A percentile compares a stretch with the other conserved stretches of the same genome.
Evolutionary conservation across 169 alveolate genomes (phyloP).

Genomic region (Ichthyophthirius multifiliis): DNA sequence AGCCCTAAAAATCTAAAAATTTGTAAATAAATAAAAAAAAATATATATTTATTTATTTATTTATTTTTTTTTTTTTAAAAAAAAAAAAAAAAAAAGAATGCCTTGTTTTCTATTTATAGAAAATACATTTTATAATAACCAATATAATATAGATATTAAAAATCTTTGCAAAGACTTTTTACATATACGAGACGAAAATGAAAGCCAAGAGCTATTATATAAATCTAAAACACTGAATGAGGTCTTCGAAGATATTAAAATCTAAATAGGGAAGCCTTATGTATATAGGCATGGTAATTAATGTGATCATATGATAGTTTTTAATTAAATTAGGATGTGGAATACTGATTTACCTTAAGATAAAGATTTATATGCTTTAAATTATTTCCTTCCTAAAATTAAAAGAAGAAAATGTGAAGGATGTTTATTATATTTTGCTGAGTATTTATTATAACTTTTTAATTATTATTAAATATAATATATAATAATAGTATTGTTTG

Average conservation of each 20-base stretch:
- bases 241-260: neutral
- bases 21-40: no score
- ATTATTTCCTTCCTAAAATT: neutral
- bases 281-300: neutral
- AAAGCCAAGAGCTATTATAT: neutral
- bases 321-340: neutral
- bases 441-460: neutral
- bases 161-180: neutral
- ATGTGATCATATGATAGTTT: neutral
- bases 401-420: conserved; percentile 13
- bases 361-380: neutral
- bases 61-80: neutral
- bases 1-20: neutral
- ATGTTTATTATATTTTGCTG: neutral
- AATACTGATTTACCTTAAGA: neutral
- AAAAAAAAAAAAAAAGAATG: neutral
- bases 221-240: neutral
- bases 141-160: neutral
- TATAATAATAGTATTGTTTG: neutral
- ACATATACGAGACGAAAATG: neutral
- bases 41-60: no score
- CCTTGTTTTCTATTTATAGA: neutral
- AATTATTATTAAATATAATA: neutral
- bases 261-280: neutral
- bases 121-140: neutral